Base-by-base conservation (phyloP, 495 filamentous ascomycete species). In the Cenococcum geophilum region DNA sequence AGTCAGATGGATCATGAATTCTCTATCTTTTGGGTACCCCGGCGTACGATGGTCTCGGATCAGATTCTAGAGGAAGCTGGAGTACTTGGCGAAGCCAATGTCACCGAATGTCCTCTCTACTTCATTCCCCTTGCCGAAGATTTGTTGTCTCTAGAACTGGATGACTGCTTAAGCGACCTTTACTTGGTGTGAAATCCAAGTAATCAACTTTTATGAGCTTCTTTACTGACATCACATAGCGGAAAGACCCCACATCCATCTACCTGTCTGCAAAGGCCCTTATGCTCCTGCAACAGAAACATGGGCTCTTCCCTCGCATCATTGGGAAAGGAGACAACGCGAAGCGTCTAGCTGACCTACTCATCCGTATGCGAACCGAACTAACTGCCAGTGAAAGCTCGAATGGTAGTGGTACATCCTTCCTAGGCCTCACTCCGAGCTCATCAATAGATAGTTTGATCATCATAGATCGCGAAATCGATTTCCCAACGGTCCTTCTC, bases 271-370 rank as follows among this genome's bases (percentile, higher is more conserved):
- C 95, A 48, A 86, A 86, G 70, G 92, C 95, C n/a, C 78, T 99
- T 58, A 97, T 99, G 95, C 84, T 82, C 22, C 85, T 97, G 57
- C 95, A 99, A 72, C 86, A 90, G 70, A 84, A 85, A 61, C 85
- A 97, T 73, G 95, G 95, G 6, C 85, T 97, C 51, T 97, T 97
- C 68, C 93, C 95, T 36, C 84, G 92, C 8, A 95, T 99, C 66
- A 85, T 95, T 45, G 95, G 95, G 43, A 99, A 99, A 75, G 95
- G 95, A 20, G 91, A 97, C 70, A 86, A 95, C 75, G 92, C 91
- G 20, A 88, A 91, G 61, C 83, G 86, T 37, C 80, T 99, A 0
- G 89, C 91, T 55, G 92, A 97, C 68, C 79, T 97, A 12, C 77
- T 99, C n/a, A 75, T 88, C 36, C 88, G 91, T 35, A 97, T 97